These are phyloP conservation scores for Elongisporangium anandrum DNA, from an alignment of 352 stramenopile genomes.

Conservation along the genomic window DNA sequence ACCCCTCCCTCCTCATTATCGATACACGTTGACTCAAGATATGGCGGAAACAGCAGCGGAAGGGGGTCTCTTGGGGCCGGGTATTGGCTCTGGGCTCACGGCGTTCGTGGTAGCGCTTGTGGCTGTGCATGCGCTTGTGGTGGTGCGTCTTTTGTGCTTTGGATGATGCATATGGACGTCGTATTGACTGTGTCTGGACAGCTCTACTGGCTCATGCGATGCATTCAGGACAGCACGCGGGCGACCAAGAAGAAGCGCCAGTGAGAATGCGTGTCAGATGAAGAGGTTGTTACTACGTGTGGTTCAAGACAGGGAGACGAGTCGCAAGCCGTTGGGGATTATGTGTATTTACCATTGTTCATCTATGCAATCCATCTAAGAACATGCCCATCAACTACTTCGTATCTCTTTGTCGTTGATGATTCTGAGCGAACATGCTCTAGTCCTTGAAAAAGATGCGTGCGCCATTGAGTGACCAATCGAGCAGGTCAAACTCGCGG, in stretches of 20 bases:
- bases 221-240: slow-evolving; percentile 27
- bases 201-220: slow-evolving; percentile 40
- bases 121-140: slow-evolving; percentile 34
- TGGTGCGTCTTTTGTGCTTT: slow-evolving; percentile 26
- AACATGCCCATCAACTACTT: slow-evolving; percentile 1
- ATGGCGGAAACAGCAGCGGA: slow-evolving; percentile 3
- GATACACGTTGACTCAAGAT: not conserved
- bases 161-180: too few relatives aligned
- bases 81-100: slow-evolving; percentile 23
- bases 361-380: slow-evolving; percentile 1
- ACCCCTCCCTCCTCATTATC: not conserved
- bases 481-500: slow-evolving; percentile 87
- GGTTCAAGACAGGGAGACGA: not conserved
- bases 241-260: slow-evolving; percentile 35
- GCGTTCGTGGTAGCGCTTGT: slow-evolving; percentile 40
- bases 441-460: slow-evolving; percentile 93
- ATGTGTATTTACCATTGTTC: slow-evolving; percentile 2
- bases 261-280: slow-evolving; percentile 8
- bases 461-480: slow-evolving; percentile 88
- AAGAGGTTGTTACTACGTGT: not conserved
- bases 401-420: not conserved
- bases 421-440: not conserved
- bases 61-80: slow-evolving; percentile 9
- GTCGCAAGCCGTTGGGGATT: not conserved
- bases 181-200: slow-evolving; percentile 6